A percentile compares a stretch with the other conserved stretches of the same genome.
Evolutionary conservation across 208 protist species (phyloP).

Genomic region (Crithidia thermophila): DNA sequence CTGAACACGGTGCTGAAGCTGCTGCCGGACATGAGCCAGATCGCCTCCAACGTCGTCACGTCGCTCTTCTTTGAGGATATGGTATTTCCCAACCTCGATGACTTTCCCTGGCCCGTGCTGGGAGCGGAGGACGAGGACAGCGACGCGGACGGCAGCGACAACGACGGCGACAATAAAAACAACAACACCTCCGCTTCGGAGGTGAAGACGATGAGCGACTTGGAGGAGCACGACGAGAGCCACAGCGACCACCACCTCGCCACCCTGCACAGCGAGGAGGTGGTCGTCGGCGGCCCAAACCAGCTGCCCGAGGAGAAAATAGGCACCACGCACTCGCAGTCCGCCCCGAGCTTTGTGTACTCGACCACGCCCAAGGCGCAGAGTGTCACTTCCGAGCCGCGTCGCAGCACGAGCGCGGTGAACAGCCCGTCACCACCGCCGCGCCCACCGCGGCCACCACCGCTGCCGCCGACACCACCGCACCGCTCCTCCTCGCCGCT

Average conservation of each 20-base stretch:
- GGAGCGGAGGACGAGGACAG: conserved; percentile 26
- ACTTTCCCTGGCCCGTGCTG: conserved; percentile 75
- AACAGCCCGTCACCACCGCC: background rate
- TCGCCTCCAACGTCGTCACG: conserved; percentile 73
- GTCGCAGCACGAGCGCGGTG: background rate
- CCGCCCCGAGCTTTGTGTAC: background rate
- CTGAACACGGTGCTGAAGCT: conserved; percentile 64
- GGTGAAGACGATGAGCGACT: conserved; percentile 2
- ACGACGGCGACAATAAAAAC: background rate
- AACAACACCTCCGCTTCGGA: background rate
- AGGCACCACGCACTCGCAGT: background rate
- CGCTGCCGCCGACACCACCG: background rate
- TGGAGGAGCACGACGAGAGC: background rate
- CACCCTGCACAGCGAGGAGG: conserved; percentile 1
- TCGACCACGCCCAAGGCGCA: background rate
- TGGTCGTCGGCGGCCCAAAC: background rate
- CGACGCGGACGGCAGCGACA: background rate
- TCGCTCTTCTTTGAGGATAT: conserved; percentile 85
- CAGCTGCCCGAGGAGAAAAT: conserved; percentile 2
- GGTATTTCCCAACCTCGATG: conserved; percentile 78
- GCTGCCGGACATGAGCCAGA: conserved; percentile 72
- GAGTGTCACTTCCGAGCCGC: background rate
- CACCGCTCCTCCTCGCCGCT: background rate
- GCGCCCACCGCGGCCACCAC: background rate
- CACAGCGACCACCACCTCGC: too few species aligned